Conservation (phyloP, 2,329 filamentous ascomycete genomes). For the Colletotrichum cuscutae region DNA sequence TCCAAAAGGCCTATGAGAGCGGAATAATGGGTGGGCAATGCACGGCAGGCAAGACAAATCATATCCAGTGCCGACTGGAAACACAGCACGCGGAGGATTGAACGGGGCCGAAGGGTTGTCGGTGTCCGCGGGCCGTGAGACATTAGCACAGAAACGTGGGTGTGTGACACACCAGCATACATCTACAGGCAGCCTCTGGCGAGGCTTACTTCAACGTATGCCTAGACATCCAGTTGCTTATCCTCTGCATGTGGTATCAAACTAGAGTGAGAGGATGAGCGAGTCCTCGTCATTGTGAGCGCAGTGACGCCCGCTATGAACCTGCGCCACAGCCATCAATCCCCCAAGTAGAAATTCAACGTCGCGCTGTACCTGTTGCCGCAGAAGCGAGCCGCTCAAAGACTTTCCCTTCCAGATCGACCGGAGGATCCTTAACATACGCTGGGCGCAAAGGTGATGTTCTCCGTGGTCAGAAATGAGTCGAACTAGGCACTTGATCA, state of each 20-base stretch:
- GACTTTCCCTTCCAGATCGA: not conserved
- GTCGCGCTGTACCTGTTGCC: not conserved
- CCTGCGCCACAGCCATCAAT: not conserved
- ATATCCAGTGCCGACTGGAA: not conserved
- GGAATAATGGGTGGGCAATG: not conserved
- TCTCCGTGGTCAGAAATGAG: not conserved
- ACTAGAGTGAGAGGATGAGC: not conserved
- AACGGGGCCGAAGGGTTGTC: not conserved
- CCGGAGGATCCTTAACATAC: not conserved
- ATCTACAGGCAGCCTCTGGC: not conserved
- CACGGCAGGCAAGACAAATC: not conserved
- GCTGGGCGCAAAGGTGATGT: not conserved
- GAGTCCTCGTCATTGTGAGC: not conserved
- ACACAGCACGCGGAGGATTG: not conserved
- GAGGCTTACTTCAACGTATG: not conserved
- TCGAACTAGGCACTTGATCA: not conserved
- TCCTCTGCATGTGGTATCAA: not conserved
- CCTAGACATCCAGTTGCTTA: not conserved
- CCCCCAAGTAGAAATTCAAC: not conserved
- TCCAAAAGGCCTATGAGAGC: no score
- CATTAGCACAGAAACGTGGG: not conserved
- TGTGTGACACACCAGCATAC: not conserved
- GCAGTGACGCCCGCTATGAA: not conserved
- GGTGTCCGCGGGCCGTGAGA: not conserved
- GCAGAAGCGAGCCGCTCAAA: not conserved